Evolutionary conservation across 2,329 filamentous ascomycete species (phyloP).

Genomic region (Fusarium illudens): DNA sequence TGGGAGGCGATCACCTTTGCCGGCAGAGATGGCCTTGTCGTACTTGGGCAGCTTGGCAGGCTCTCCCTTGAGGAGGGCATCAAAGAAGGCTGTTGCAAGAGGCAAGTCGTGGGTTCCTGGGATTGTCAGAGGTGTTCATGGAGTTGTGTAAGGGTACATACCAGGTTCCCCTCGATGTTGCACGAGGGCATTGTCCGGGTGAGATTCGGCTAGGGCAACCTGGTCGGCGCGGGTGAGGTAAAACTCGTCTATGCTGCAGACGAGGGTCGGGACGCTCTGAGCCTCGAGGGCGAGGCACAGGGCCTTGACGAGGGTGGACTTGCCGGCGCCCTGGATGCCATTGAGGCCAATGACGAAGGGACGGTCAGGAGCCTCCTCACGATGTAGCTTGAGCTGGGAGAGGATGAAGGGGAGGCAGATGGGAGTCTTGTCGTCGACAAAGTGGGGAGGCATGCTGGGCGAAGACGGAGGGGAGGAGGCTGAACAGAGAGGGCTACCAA

Average conservation of each 20-base stretch:
- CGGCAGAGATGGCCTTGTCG: conserved; percentile 81
- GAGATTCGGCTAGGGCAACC: conserved; percentile 66
- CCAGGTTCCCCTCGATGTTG: conserved; percentile 86
- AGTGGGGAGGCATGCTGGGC: conserved; percentile 46
- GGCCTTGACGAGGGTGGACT: conserved; percentile 82
- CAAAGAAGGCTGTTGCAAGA: conserved; percentile 71
- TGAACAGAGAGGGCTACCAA: too few species aligned
- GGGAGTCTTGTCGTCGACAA: conserved; percentile 80
- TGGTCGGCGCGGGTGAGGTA: conserved; percentile 81
- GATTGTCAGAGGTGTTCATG: conserved; percentile 1
- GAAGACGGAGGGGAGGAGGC: conserved; percentile 1
- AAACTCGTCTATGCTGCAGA: conserved; percentile 88
- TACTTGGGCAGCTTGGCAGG: conserved; percentile 74
- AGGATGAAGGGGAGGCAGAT: conserved; percentile 82
- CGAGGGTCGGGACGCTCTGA: conserved; percentile 69
- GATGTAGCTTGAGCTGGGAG: conserved; percentile 63
- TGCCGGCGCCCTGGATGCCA: conserved; percentile 90
- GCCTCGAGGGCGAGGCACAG: conserved; percentile 69
- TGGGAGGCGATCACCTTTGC: conserved; percentile 78
- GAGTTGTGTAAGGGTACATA: conserved; percentile 13
- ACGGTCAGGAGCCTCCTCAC: conserved; percentile 49
- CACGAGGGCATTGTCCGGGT: conserved; percentile 78
- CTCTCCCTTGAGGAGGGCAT: conserved; percentile 59
- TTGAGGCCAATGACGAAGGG: conserved; percentile 89
- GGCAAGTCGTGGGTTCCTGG: conserved; percentile 74